These are phyloP conservation scores for Farysia itapuensis DNA, from an alignment of 1,284 basidiomycete genomes.

Conservation along the genomic window DNA sequence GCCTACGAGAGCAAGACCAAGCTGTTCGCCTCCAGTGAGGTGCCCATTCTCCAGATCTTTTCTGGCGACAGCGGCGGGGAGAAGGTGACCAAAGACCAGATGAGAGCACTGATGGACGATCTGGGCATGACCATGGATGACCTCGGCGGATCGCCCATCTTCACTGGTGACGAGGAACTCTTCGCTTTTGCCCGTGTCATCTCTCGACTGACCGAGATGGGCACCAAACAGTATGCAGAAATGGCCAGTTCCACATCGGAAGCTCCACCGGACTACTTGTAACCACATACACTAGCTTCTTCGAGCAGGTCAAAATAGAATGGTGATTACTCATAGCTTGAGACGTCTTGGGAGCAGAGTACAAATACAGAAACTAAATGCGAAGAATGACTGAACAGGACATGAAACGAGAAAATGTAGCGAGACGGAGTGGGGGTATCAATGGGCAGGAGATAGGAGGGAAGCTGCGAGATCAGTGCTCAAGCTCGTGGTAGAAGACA, in stretches of 20 bases:
- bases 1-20: conserved; percentile 59
- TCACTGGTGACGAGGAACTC: conserved; percentile 57
- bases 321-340: too few species aligned
- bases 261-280: conserved; percentile 24
- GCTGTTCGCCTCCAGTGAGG: conserved; percentile 46
- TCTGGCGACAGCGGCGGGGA: conserved; percentile 28
- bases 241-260: conserved; percentile 5
- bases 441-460: not conserved
- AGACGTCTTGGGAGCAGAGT: too few species aligned
- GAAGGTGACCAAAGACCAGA: conserved; percentile 45
- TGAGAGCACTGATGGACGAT: conserved; percentile 57
- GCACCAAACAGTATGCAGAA: conserved; percentile 45
- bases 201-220: conserved; percentile 56
- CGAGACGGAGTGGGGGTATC: not conserved
- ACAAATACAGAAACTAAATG: not conserved
- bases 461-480: conserved; percentile 5
- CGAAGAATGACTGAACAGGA: not conserved
- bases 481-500: conserved; percentile 36
- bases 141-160: conserved; percentile 54
- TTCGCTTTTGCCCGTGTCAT: conserved; percentile 59
- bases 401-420: not conserved
- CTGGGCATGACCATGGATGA: conserved; percentile 54
- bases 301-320: not conserved
- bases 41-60: conserved; percentile 55
- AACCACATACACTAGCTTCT: not conserved